Percentiles rank a stretch among this genome's conserved stretches.
These are phyloP conservation scores for Diaporthe vaccinii DNA, from an alignment of 2,329 filamentous ascomycete species.

Conservation along the genomic window DNA sequence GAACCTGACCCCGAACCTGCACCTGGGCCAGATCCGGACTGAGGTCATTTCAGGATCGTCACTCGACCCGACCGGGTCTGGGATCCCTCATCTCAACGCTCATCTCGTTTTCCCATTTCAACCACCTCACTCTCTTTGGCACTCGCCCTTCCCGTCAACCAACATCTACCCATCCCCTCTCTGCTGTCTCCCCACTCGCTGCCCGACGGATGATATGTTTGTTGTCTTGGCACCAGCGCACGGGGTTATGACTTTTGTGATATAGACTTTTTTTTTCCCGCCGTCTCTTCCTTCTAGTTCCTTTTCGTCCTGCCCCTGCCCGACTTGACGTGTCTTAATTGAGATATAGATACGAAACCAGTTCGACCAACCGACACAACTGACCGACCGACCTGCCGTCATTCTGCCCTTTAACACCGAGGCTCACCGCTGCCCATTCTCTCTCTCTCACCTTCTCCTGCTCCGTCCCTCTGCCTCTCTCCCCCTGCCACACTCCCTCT, in stretches of 20 bases:
- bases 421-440: not conserved
- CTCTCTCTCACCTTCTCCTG: not conserved
- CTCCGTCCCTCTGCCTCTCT: not conserved
- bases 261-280: constrained; percentile 26
- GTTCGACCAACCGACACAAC: constrained; percentile 5
- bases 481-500: not conserved
- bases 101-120: constrained; percentile 32
- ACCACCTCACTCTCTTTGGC: constrained; percentile 10
- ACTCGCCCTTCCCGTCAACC: not conserved
- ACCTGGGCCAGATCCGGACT: constrained; percentile 18
- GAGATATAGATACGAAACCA: constrained; percentile 9
- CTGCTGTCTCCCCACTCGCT: constrained; percentile 11
- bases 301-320: not conserved
- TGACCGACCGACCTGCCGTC: not conserved
- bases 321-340: not conserved
- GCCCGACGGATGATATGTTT: constrained; percentile 22
- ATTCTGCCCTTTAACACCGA: not conserved
- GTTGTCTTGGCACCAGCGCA: constrained; percentile 14
- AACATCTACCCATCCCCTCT: not conserved
- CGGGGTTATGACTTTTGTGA: constrained; percentile 23
- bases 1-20: not conserved
- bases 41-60: constrained; percentile 34
- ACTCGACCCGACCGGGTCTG: constrained; percentile 9
- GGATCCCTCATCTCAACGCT: constrained; percentile 27
- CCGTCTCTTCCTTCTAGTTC: constrained; percentile 5